phyloP scores from a whole-genome alignment of 2,329 filamentous ascomycete genomes.

The Ceratocystis ficicola region DNA sequence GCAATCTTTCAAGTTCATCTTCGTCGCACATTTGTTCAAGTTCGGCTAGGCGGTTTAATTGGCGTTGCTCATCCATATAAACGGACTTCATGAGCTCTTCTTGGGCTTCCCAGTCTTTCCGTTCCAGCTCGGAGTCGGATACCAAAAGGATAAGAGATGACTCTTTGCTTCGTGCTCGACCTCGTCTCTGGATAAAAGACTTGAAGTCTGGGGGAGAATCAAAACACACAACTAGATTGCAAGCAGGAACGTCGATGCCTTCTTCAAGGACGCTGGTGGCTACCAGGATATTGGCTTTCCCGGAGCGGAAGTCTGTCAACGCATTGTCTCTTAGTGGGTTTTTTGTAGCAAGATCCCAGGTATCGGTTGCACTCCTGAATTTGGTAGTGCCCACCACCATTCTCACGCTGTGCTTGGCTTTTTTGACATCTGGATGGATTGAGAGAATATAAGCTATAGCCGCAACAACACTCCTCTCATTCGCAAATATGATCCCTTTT shows the following conservation, averaged over 20 bases:
- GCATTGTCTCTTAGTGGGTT: slow-evolving; percentile 29
- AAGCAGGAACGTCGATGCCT: slow-evolving; percentile 54
- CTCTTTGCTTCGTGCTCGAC: slow-evolving; percentile 39
- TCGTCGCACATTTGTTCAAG: slow-evolving; percentile 35
- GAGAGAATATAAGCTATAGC: slow-evolving; percentile 48
- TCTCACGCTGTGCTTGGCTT: slow-evolving; percentile 37
- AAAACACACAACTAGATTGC: slow-evolving; percentile 50
- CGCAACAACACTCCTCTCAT: slow-evolving; percentile 48
- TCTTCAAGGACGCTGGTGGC: slow-evolving; percentile 55
- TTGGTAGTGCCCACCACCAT: slow-evolving; percentile 43
- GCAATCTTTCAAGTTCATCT: slow-evolving; percentile 23
- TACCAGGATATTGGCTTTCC: slow-evolving; percentile 45
- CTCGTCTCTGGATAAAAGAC: slow-evolving; percentile 47
- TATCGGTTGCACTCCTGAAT: slow-evolving; percentile 30
- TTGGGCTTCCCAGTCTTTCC: slow-evolving; percentile 43
- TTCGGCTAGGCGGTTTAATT: slow-evolving; percentile 34
- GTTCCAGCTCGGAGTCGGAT: slow-evolving; percentile 1
- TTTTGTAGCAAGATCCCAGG: slow-evolving; percentile 31
- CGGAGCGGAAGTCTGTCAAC: slow-evolving; percentile 40
- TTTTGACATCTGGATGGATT: slow-evolving; percentile 36
- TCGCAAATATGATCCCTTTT: slow-evolving; percentile 56
- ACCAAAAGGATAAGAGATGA: slow-evolving; percentile 41
- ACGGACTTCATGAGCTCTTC: slow-evolving; percentile 61
- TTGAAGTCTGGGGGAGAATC: slow-evolving; percentile 40
- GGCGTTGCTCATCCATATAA: slow-evolving; percentile 53